Percentiles rank a stretch among this genome's conserved stretches.
Conservation (phyloP, 106 monocot species). For the Dendrobium catenatum region DNA sequence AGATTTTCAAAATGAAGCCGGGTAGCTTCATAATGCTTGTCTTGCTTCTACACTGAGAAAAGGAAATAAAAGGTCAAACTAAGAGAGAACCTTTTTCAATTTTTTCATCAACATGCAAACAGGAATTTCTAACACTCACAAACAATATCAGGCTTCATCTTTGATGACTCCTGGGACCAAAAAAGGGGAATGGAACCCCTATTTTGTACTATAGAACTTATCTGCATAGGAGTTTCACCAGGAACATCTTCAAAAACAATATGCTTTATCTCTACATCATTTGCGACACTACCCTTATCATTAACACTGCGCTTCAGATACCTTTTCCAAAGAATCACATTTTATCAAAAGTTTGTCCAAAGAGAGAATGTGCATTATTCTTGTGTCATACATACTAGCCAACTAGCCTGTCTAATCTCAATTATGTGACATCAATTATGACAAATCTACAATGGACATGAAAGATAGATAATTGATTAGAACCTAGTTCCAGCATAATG, state of each 20-base stretch:
- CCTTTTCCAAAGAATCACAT: constrained; percentile 22
- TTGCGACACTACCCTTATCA: constrained; percentile 90
- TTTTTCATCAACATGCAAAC: background rate
- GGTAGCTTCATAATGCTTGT: constrained; percentile 77
- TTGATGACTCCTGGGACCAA: constrained; percentile 95
- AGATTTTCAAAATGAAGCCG: constrained; percentile 96
- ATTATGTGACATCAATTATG: background rate
- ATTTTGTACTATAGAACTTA: constrained; percentile 90
- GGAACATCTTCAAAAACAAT: constrained; percentile 69
- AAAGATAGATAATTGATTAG: constrained; percentile 4
- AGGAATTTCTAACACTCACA: constrained; percentile 42
- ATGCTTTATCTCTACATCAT: constrained; percentile 99
- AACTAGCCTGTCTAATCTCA: background rate
- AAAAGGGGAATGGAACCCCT: constrained; percentile 96
- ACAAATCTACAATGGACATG: background rate
- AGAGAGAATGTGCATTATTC: background rate
- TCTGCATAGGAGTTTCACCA: constrained; percentile 44
- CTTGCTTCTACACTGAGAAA: constrained; percentile 77
- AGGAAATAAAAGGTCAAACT: constrained; percentile 5
- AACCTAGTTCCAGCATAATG: constrained; percentile 98
- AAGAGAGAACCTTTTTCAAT: background rate
- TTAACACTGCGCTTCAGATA: constrained; percentile 93
- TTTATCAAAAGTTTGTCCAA: background rate
- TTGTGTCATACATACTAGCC: background rate
- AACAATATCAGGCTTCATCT: constrained; percentile 86